Evolutionary conservation across 768 basidiomycete genomes (phyloP), one percentile per base, ranked within the genome.

Genomic region (Macrolepiota albuminosa): DNA sequence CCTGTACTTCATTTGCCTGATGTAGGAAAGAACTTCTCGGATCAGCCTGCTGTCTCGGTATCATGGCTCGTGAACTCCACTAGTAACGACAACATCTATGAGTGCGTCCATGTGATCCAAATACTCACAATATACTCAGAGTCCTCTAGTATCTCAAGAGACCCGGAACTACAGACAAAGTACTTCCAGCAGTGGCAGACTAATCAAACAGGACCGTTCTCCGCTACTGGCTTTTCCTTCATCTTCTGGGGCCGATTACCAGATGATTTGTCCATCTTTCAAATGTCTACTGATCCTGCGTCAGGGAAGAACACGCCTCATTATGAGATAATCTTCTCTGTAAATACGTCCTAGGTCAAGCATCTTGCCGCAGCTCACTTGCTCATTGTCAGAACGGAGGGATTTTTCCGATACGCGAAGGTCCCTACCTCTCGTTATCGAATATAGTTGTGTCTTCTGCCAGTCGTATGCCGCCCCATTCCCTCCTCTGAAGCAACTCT

Each of bases 301-400:
- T 61, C 72, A 2, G 75, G 76, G 0, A 66, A 66, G 6, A 60
- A 67, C 16, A 68, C 72, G 0, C 71, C 74, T 0, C 73, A 76
- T 58, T 71, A 69, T 40, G 74, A 75, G 52, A 56, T 73, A 11
- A 57, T 64, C 14, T 58, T 71, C 45, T 42, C 61, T 8, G 73
- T 74, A 26, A 3, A 70, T 67, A n/a, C 45, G 29, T 21, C 21
- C 43, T 34, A 6, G 16, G 29, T 43, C 11, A 7, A 33, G 7
- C 6, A 16, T 9, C 21, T 21, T 21, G 16, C 4, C 16, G 21
- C 3, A 16, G 31, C 24, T 42, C 11, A 42, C 18, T 57, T 61
- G 39, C 33, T 18, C 43, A 54, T 29, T 24, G 3, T n/a, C 58
- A 62, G 61, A 63, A 59, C 49, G 58, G 58, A 16, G 48, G 6